Evolutionary conservation across 306 rosid species (phyloP).

Genomic region (Carpinus viminea): DNA sequence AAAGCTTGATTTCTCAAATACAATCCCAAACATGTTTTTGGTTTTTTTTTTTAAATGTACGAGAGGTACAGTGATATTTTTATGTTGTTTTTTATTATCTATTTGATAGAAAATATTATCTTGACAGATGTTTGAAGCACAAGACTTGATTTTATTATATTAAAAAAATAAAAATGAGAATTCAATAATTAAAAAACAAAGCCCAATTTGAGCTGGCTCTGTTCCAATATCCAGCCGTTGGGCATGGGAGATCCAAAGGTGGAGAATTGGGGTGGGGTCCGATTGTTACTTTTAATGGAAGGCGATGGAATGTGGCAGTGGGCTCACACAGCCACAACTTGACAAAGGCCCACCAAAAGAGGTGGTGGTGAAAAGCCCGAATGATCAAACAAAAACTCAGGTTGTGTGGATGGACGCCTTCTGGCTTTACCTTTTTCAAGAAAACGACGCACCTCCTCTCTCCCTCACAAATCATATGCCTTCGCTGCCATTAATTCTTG

Average conservation of each 20-base stretch:
- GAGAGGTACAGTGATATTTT: too few species aligned
- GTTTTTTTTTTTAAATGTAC: too few species aligned
- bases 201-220: background rate
- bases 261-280: constrained; percentile 14
- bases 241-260: background rate
- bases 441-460: constrained; percentile 25
- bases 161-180: background rate
- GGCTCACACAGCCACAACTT: constrained; percentile 2
- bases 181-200: rapidly evolving
- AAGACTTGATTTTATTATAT: background rate
- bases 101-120: too few species aligned
- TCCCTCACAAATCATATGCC: constrained; percentile 18
- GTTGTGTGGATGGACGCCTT: background rate
- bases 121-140: too few species aligned
- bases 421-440: constrained; percentile 10
- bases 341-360: background rate
- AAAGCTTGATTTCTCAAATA: too few species aligned
- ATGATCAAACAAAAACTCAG: background rate
- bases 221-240: background rate
- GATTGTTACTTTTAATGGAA: constrained; percentile 15
- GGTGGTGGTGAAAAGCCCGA: background rate
- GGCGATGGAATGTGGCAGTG: constrained; percentile 18
- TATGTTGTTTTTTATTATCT: too few species aligned
- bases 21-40: too few species aligned
- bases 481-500: constrained; percentile 26